A percentile compares a stretch with the other conserved stretches of the same genome.
Conservation (phyloP, 1,284 basidiomycete genomes). For the Neonothopanus nambi region DNA sequence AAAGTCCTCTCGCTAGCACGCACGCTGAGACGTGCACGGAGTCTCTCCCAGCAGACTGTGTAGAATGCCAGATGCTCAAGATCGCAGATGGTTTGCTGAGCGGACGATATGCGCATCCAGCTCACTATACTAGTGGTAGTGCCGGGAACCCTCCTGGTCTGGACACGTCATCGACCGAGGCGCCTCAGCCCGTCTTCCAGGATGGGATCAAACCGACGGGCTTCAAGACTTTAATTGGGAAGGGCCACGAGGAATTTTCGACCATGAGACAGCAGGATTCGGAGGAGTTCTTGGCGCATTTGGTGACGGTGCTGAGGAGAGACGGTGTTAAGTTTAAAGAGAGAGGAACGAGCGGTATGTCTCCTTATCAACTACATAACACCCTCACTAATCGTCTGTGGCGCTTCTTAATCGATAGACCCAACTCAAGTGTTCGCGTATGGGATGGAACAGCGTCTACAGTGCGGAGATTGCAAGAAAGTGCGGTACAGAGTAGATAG, state of each 20-base stretch:
- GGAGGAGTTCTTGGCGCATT: constrained; percentile 90
- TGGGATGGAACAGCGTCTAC: constrained; percentile 81
- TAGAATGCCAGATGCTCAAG: constrained; percentile 96
- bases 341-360: constrained; percentile 32
- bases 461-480: constrained; percentile 81
- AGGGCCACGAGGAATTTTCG: constrained; percentile 91
- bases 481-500: constrained; percentile 87
- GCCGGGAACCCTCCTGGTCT: not conserved
- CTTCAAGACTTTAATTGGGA: constrained; percentile 91
- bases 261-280: constrained; percentile 98
- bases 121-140: constrained; percentile 22
- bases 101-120: constrained; percentile 83
- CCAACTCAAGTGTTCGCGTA: constrained; percentile 82
- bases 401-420: constrained; percentile 37
- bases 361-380: no score
- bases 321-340: constrained; percentile 47
- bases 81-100: constrained; percentile 91
- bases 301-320: constrained; percentile 71
- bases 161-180: not conserved
- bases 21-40: constrained; percentile 74
- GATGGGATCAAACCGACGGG: constrained; percentile 81
- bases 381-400: not conserved
- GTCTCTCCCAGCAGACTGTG: constrained; percentile 76
- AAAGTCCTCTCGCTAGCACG: constrained; percentile 39
- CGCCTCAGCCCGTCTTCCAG: constrained; percentile 69